Percentiles rank a stretch among this genome's conserved stretches.
Conservation (phyloP, 805 yeast genomes). For the Candida wancherniae region DNA sequence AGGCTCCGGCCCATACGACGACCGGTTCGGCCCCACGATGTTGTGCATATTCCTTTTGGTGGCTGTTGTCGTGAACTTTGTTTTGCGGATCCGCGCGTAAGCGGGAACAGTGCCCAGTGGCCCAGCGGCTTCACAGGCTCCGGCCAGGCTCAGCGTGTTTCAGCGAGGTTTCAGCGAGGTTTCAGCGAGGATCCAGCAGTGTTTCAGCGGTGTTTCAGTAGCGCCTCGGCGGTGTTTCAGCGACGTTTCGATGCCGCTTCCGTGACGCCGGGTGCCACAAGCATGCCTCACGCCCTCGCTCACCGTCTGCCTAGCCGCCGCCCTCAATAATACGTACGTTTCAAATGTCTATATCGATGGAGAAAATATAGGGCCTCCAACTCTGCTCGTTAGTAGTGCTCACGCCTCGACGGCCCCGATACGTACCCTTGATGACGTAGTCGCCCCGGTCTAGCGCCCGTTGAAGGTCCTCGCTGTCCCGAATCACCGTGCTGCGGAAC, state of each 20-base stretch:
- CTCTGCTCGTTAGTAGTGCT: slow-evolving; percentile 19
- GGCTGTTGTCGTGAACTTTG: slow-evolving; percentile 90
- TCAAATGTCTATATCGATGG: slow-evolving; percentile 27
- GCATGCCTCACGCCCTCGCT: too few relatives aligned
- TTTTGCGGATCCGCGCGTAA: slow-evolving; percentile 67
- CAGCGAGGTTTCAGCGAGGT: too few relatives aligned
- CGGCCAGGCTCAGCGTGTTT: too few relatives aligned
- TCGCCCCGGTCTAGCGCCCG: slow-evolving; percentile 27
- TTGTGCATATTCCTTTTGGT: slow-evolving; percentile 87
- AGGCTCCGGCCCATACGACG: slow-evolving; percentile 99
- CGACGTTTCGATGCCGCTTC: too few relatives aligned
- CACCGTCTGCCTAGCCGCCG: too few relatives aligned
- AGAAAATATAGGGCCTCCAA: slow-evolving; percentile 31
- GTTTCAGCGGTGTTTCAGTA: too few relatives aligned
- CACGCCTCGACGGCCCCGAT: background rate
- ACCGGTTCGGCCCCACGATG: slow-evolving; percentile 97
- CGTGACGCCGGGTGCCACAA: too few relatives aligned
- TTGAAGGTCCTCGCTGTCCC: slow-evolving; percentile 16
- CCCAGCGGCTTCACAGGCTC: too few relatives aligned
- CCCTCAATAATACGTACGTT: slow-evolving; percentile 36
- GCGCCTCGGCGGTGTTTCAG: too few relatives aligned
- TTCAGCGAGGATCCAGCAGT: too few relatives aligned
- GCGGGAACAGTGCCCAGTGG: too few relatives aligned
- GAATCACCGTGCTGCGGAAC: slow-evolving; percentile 16
- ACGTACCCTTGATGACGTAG: slow-evolving; percentile 23